Conservation (phyloP, 371 early-diverging fungal genomes). For the Lichtheimia ramosa region DNA sequence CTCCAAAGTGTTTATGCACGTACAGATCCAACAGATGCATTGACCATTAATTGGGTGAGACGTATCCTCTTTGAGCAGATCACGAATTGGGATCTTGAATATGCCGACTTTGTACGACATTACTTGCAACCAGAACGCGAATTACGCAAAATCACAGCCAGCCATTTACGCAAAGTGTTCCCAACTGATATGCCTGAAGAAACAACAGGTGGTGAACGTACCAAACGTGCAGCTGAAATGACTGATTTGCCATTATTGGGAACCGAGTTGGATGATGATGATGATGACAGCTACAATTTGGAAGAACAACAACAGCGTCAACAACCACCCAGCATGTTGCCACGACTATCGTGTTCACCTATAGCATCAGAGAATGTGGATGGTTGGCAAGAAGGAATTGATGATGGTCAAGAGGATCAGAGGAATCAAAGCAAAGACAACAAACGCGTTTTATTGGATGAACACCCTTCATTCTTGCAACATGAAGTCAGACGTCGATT, state of each 20-base stretch:
- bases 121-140: conserved; percentile 82
- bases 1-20: conserved; percentile 81
- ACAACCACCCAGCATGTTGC: conserved; percentile 2
- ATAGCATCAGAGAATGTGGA: not conserved
- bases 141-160: conserved; percentile 63
- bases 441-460: not conserved
- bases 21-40: conserved; percentile 74
- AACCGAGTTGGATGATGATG: conserved; percentile 32
- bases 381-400: not conserved
- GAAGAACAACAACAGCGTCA: not conserved
- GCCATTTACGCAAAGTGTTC: conserved; percentile 68
- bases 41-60: conserved; percentile 79
- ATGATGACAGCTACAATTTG: conserved; percentile 1
- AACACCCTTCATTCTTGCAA: conserved; percentile 17
- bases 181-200: conserved; percentile 39
- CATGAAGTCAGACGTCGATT: conserved; percentile 35
- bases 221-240: conserved; percentile 37
- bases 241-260: conserved; percentile 44
- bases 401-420: not conserved
- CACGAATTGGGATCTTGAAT: conserved; percentile 81
- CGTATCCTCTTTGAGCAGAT: conserved; percentile 77
- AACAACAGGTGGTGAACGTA: conserved; percentile 34
- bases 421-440: not conserved
- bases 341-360: conserved; percentile 3
- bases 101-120: conserved; percentile 70